phyloP scores from a whole-genome alignment of 768 basidiomycete species.

The Boletellus emodensis region DNA sequence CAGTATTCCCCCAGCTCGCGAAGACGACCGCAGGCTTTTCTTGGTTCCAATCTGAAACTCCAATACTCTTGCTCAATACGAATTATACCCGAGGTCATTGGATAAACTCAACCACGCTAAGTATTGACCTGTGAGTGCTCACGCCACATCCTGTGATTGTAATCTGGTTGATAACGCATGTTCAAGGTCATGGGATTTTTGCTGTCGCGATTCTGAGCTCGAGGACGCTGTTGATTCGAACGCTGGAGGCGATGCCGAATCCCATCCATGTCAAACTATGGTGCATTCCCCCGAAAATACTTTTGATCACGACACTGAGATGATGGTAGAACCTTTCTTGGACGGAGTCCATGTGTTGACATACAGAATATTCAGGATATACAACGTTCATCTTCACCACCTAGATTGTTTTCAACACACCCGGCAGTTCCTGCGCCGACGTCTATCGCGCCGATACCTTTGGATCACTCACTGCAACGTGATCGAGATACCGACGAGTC shows the following conservation, averaged over 20 bases:
- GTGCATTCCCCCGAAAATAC: background rate
- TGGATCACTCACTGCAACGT: background rate
- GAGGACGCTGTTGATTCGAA: slow-evolving; percentile 2
- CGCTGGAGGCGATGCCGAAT: background rate
- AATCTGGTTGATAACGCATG: background rate
- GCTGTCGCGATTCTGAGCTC: slow-evolving; percentile 19
- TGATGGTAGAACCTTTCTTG: slow-evolving; percentile 13
- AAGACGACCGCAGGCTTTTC: slow-evolving; percentile 19
- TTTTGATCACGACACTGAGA: background rate
- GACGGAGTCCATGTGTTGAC: slow-evolving; percentile 3
- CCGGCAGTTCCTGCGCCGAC: background rate
- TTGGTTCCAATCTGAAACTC: slow-evolving; percentile 28
- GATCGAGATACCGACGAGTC: background rate
- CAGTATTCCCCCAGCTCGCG: slow-evolving; percentile 23
- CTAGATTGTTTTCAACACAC: background rate
- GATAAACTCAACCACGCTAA: slow-evolving; percentile 17
- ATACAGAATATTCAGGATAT: slow-evolving; percentile 6
- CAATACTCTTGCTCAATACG: slow-evolving; percentile 21
- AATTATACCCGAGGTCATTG: slow-evolving; percentile 12
- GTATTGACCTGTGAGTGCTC: slow-evolving; percentile 19
- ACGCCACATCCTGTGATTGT: background rate
- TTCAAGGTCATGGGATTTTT: slow-evolving; percentile 24
- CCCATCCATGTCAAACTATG: background rate
- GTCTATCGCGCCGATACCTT: background rate
- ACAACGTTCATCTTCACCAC: background rate